Percentiles rank a stretch among this genome's conserved stretches.
Conservation (phyloP, 2,329 filamentous ascomycete species). For the Fusarium brachygibbosum region DNA sequence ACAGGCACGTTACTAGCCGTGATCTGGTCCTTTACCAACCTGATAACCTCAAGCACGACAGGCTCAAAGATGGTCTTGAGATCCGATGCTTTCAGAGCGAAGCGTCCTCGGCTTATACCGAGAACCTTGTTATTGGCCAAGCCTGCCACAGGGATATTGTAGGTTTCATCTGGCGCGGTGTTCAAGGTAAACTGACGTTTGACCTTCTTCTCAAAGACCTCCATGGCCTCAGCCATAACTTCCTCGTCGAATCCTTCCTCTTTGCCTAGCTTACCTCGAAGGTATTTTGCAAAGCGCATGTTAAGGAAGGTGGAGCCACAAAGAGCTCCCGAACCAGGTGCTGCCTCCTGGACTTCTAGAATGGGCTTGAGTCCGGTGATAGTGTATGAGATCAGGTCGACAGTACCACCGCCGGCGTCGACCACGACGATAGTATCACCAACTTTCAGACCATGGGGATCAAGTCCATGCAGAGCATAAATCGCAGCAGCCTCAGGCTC, state of each 20-base stretch:
- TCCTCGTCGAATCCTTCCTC: slow-evolving; percentile 58
- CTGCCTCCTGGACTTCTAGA: slow-evolving; percentile 61
- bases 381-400: slow-evolving; percentile 65
- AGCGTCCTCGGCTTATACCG: slow-evolving; percentile 56
- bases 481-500: slow-evolving; percentile 66
- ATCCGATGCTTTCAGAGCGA: slow-evolving; percentile 55
- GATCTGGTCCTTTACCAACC: slow-evolving; percentile 61
- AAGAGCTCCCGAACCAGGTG: slow-evolving; percentile 60
- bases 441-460: slow-evolving; percentile 56
- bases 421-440: slow-evolving; percentile 65
- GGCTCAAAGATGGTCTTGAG: slow-evolving; percentile 61
- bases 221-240: slow-evolving; percentile 56
- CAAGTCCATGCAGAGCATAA: slow-evolving; percentile 59
- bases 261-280: slow-evolving; percentile 57
- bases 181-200: slow-evolving; percentile 56
- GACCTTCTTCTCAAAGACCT: slow-evolving; percentile 58
- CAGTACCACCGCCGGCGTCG: slow-evolving; percentile 66
- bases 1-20: slow-evolving; percentile 54
- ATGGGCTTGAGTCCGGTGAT: slow-evolving; percentile 59
- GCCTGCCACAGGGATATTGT: slow-evolving; percentile 57
- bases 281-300: slow-evolving; percentile 58
- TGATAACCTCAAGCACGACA: slow-evolving; percentile 59
- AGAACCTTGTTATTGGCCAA: slow-evolving; percentile 57
- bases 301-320: slow-evolving; percentile 64
- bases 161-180: slow-evolving; percentile 52